These are phyloP conservation scores for Amorphotheca resinae DNA, from an alignment of 495 filamentous ascomycete species.

Conservation along the genomic window DNA sequence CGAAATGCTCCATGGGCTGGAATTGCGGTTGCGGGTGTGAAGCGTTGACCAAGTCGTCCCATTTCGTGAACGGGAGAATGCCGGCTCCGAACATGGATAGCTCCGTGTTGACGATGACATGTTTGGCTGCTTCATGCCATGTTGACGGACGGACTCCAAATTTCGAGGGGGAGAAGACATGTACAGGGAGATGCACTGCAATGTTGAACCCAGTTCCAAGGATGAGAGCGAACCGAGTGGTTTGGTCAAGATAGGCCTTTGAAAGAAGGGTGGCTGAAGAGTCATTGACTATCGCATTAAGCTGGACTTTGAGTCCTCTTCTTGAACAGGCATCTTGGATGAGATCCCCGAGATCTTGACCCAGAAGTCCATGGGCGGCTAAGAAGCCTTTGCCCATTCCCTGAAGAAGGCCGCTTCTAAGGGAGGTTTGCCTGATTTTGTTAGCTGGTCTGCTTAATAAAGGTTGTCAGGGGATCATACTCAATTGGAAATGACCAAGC, in stretches of 20 bases:
- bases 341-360: conserved; percentile 38
- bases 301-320: conserved; percentile 40
- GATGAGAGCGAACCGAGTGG: conserved; percentile 44
- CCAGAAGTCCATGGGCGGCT: conserved; percentile 36
- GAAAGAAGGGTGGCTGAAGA: conserved; percentile 69
- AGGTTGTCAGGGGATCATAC: conserved; percentile 32
- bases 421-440: conserved; percentile 50
- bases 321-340: conserved; percentile 34
- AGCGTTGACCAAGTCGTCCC: conserved; percentile 53
- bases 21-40: conserved; percentile 64
- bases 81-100: conserved; percentile 67
- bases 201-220: conserved; percentile 46
- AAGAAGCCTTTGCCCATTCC: conserved; percentile 78
- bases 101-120: conserved; percentile 72
- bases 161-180: conserved; percentile 37
- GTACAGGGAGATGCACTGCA: conserved; percentile 38
- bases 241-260: conserved; percentile 54
- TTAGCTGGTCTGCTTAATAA: conserved; percentile 17
- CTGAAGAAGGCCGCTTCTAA: conserved; percentile 61
- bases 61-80: conserved; percentile 57
- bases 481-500: conserved; percentile 85
- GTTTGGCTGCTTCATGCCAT: conserved; percentile 42
- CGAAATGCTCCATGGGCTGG: conserved; percentile 75
- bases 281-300: conserved; percentile 76
- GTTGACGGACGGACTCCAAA: conserved; percentile 37